Evolutionary conservation across 305 asterid genomes (phyloP), one percentile per base, ranked within the genome.

Genomic region (Rubia tinctorum): DNA sequence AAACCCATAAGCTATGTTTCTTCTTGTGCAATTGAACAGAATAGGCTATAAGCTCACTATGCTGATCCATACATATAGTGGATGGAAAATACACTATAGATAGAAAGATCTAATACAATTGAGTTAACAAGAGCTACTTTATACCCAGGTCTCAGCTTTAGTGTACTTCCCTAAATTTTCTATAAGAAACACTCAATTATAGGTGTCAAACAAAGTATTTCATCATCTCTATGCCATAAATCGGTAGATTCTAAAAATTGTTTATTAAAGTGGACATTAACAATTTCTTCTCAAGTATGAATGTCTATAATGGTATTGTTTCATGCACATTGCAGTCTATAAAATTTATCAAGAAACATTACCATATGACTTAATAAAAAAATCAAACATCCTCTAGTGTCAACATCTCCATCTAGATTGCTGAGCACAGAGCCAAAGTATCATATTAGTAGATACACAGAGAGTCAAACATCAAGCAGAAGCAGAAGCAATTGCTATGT

Each of bases 1-100:
- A 65, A 89, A 71, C 70, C 97, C 96, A 68, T 90, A 92, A 44
- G 97, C 97, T 44, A 90, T 92, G 78, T 90, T 92, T 89, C 98
- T 82, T 85, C 88, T 88, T 13, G 97, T 90, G 77, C 98, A 90
- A 79, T 90, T 92, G 85, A 92, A 92, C 58, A 92, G 93, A 78
- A 92, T 87, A 39, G 39, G 39, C 39, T 34, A 2, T 34, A 2
- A 4, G 39, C 39, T 89, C 85, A 90, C 98, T 66, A 89, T 92
- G 74, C 96, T 90, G 80, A 90, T 82, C 96, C 88, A 84, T 70
- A 70, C 73, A 60, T 47, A 61, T 66, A 30, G 37, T 11, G 6
- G 17, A 34, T 34, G 39, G 39, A 34, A 3, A 34, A 34, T 34
- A 34, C 39, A 34, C 39, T 34, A 2, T 34, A 34, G 39, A 34